Evolutionary conservation across 2,329 filamentous ascomycete species (phyloP).

Genomic region (Alternaria ventricosa): DNA sequence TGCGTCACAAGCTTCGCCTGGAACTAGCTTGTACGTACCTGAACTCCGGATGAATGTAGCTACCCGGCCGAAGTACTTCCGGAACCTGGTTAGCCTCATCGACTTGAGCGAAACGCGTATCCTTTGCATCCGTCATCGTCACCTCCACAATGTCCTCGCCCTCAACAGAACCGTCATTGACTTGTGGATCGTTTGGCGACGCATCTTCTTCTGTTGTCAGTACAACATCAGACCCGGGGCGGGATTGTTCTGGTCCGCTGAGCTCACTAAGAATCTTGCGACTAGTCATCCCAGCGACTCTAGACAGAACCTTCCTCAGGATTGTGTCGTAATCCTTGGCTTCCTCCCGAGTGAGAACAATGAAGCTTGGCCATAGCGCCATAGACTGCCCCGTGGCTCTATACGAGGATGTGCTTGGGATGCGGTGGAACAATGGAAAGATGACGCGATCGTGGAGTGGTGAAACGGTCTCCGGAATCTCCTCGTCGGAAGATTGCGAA

Average conservation of each 20-base stretch:
- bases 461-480: constrained; percentile 63
- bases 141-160: constrained; percentile 93
- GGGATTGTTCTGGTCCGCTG: constrained; percentile 52
- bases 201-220: constrained; percentile 68
- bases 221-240: constrained; percentile 71
- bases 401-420: constrained; percentile 42
- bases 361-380: constrained; percentile 66
- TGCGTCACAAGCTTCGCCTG: neutral
- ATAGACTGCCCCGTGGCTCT: constrained; percentile 44
- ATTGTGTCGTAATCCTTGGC: constrained; percentile 73
- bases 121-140: constrained; percentile 73
- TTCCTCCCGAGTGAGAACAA: constrained; percentile 77
- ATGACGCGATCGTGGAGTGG: constrained; percentile 69
- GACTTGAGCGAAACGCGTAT: constrained; percentile 36
- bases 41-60: constrained; percentile 70
- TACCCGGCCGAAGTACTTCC: constrained; percentile 59
- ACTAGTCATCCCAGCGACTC: constrained; percentile 78
- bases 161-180: constrained; percentile 79
- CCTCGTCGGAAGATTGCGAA: constrained; percentile 52
- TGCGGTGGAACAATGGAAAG: constrained; percentile 74
- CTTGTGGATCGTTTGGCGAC: constrained; percentile 72
- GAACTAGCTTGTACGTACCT: constrained; percentile 2
- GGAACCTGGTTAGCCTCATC: constrained; percentile 27
- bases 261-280: constrained; percentile 66
- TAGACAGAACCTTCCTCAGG: constrained; percentile 78